Evolutionary conservation across 345 rosid genomes (phyloP), one percentile per base, ranked within the genome.

Genomic region (Lumnitzera racemosa): DNA sequence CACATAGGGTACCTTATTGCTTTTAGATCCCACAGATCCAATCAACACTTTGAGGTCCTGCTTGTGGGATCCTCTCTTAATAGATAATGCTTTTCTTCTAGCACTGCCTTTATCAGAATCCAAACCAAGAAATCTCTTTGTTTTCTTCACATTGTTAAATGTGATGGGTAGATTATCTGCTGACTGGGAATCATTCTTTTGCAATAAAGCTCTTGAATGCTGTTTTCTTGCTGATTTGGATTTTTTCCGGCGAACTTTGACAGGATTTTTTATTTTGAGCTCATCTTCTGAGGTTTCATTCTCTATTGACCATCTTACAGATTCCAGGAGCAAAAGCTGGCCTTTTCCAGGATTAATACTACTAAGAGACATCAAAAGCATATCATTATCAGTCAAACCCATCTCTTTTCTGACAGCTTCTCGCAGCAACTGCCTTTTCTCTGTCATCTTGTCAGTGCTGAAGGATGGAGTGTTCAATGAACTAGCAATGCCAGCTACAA

Each of bases 1-100:
- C 57, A 92, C 81, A 16, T 87, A 92, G 59, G 72, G 84, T 59
- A 85, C 78, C 74, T 92, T 92, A 74, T 89, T 92, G 86, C 98
- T 92, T 75, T 92, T 92, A 23, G 97, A 92, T 64, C 96, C 98
- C 69, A 92, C 96, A 51, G 98, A 92, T 58, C 98, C 98, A 63
- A 92, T 84, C 61, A 92, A 96, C 77, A 89, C 59, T 77, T 87
- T 92, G 51, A 85, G 82, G 57, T 65, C 58, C 58, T 72, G 84
- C 69, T 72, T 72, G 61, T 61, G 71, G 16, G 55, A 70, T 58
- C 55, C 67, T 65, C 72, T 80, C 56, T 7, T 24, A 43, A 59
- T 59, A 57, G 76, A 63, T 59, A 71, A 20, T 59, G 67, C 15
- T 59, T 64, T 78, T 65, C 70, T 71, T 52, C 63, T 67, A 20